A percentile compares a stretch with the other conserved stretches of the same genome.
phyloP scores from a whole-genome alignment of 768 basidiomycete genomes.

The Postia placenta region DNA sequence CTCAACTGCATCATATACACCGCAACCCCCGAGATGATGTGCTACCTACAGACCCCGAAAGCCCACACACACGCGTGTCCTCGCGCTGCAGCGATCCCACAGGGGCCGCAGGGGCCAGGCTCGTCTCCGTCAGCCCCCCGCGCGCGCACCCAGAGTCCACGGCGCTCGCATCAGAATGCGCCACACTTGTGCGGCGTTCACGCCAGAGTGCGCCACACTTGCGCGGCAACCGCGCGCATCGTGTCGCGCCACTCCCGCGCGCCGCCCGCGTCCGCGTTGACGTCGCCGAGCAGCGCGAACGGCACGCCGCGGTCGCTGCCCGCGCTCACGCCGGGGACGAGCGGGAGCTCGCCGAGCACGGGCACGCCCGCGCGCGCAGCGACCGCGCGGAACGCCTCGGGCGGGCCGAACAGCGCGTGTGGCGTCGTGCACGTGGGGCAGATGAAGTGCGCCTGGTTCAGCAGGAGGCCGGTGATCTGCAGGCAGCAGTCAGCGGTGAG shows the following conservation, averaged over 20 bases:
- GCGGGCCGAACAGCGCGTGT: conserved; percentile 67
- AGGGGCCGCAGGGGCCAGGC: no score
- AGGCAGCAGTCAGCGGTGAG: neutral
- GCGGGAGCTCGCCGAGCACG: conserved; percentile 75
- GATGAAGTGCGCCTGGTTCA: conserved; percentile 84
- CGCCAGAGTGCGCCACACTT: conserved; percentile 23
- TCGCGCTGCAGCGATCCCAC: no score
- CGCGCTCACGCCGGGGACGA: conserved; percentile 67
- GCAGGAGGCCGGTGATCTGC: conserved; percentile 79
- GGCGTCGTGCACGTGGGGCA: conserved; percentile 65
- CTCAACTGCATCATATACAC: no score
- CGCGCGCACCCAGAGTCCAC: no score
- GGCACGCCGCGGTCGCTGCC: conserved; percentile 68
- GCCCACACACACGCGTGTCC: no score
- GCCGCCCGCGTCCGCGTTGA: conserved; percentile 3
- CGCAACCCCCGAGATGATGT: no score
- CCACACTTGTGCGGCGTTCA: conserved; percentile 25
- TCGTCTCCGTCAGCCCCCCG: no score
- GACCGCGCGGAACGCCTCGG: conserved; percentile 53
- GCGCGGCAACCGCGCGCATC: conserved; percentile 25
- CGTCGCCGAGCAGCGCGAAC: conserved; percentile 27
- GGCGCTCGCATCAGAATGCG: conserved; percentile 9
- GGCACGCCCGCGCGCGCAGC: conserved; percentile 52
- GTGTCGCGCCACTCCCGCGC: conserved; percentile 18
- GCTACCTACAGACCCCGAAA: no score